Base-by-base conservation (phyloP, 2,329 filamentous ascomycete genomes). In the Alternaria incomplexa region DNA sequence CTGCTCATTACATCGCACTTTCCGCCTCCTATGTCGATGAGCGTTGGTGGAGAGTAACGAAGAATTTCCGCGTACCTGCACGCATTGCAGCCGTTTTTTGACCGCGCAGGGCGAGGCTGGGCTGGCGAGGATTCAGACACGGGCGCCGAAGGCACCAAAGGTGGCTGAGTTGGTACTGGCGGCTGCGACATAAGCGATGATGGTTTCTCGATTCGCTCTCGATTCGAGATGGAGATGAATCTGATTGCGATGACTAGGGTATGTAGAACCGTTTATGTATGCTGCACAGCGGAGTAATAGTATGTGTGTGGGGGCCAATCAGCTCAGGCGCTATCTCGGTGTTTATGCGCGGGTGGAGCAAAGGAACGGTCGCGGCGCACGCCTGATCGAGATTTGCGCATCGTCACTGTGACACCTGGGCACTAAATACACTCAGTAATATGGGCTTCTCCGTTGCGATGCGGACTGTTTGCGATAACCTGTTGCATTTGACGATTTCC, bases 1-100 rank as follows among this genome's bases (percentile, higher is more conserved):
- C 64, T 83, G 81, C 75, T 87, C 85, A 67, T 86, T 84, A 72
- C 85, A 87, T 66, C 85, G 82, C 66, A 86, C 86, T 75, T 87
- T 87, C 63, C 84, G 81, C 40, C 84, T 83, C 64, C 83, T 85
- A 30, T 10, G 28, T 26, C 28, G 22, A 52, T 69, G 23, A 73
- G 64, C 44, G 43, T 40, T 36, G 22, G n/a, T 45, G 54, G 44
- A 9, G 44, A 47, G 25, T 11, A 44, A 26, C n/a, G 7, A 26
- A 15, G 50, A 3, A 12, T 11, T 46, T 9, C 11, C 6, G 63
- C 57, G 30, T 54, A 75, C 73, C 73, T 67, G 64, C 74, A 75
- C 12, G 73, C 71, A 67, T 76, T 76, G 63, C 73, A 77, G 17
- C 73, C 74, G 62, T 75, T 75, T 52, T 74, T 76, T 10, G 73